Evolutionary conservation across 2,329 filamentous ascomycete species (phyloP), one percentile per base, ranked within the genome.

Genomic region (Paraphoma sp.): DNA sequence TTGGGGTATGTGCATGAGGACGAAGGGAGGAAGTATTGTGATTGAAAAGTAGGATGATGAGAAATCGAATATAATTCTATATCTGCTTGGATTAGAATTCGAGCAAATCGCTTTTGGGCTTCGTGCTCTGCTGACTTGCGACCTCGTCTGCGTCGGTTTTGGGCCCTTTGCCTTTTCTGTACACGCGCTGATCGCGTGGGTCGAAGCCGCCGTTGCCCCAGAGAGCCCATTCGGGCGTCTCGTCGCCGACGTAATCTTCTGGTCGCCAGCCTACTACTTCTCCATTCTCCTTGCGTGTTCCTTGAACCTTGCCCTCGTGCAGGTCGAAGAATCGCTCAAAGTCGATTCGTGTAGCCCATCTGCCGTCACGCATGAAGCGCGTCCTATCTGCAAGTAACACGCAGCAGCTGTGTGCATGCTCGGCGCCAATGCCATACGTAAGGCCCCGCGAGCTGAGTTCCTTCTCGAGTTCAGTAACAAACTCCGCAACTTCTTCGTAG

Each of bases 131-230:
- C 2, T 51, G 49, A 14, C 54, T 55, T 6, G 47, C 45, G 6
- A 28, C 38, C 11, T 57, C 51, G 6, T 63, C 59, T 8, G 52
- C 53, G 12, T 65, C 64, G 8, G 16, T 54, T 67, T 75, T 79
- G 5, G 69, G 64, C 1, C 86, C 86, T 68, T 88, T 87, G 1
- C 93, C 93, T 79, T 97, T 97, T 65, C 89, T 86, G 76, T 94
- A 91, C 8, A 97, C 93, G 61, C 94, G 85, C 75, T 90, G 86
- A 77, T 98, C 95, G 47, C 91, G 84, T 0, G 94, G 94, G 79
- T 98, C 92, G 74, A 98, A 98, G 0, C 94, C 95, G 1, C 94
- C 94, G 63, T 93, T 91, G 0, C 94, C 95, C 92, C 93, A 98
- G 16, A 89, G 87, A 9, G 94, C 94, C 95, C 94, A 98, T 73